Base-by-base conservation (phyloP, 331 rosid species). In the Quercus phellos region DNA sequence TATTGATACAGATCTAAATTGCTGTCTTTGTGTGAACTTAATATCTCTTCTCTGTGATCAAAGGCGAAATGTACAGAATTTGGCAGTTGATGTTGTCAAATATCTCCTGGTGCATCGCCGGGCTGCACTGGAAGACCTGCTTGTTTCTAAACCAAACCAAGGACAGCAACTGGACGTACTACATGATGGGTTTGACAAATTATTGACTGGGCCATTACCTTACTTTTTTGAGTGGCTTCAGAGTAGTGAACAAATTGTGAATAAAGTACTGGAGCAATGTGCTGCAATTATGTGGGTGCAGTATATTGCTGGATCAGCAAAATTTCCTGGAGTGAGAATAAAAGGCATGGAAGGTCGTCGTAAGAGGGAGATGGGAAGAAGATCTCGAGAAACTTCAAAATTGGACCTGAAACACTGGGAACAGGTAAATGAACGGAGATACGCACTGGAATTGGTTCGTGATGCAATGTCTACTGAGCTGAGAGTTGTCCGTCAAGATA, bases 401-500 rank as follows among this genome's bases (percentile, higher is more conserved):
- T 74, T 91, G 77, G 98, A 93, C 86, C 13, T 83, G 80, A 90
- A 92, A 79, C 97, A 96, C 81, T 93, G 98, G 98, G 99, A 96
- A 77, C 94, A 89, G 91, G 89, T 96, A 80, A 96, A 90, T 79
- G 99, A 96, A 80, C 83, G 92, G 80, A 89, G 99, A 82, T 93
- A 91, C 89, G 99, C 99, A 21, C 82, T 96, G 73, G 99, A 96
- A 81, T 83, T 87, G 87, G 93, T 96, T 46, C 98, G 99, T 70
- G 96, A 96, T 81, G 79, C 96, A 70, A 90, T 93, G 98, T 89
- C 99, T 73, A 90, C 99, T 5, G 99, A 90, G 87, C 84, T 96
- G 84, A 93, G 98, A 88, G 97, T 96, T 80, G 97, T 96, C 69
- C 92, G 99, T 84, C 99, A 96, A 78, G 98, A 96, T 83, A 96